phyloP scores from a whole-genome alignment of 345 rosid genomes.

The Brassica juncea region DNA sequence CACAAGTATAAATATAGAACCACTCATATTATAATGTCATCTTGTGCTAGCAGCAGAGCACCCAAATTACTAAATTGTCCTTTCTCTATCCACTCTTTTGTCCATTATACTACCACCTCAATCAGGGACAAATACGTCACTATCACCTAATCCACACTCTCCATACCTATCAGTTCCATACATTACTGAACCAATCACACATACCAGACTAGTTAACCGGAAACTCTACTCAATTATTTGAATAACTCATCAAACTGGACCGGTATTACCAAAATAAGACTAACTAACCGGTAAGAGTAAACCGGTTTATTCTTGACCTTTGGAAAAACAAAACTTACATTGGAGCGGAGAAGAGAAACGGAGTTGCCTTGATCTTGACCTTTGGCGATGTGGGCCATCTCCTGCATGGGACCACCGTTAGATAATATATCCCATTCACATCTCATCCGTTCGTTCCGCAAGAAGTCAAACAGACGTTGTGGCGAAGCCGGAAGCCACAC shows the following conservation, averaged over 20 bases:
- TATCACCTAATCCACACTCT: slow-evolving; percentile 30
- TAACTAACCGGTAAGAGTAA: background rate
- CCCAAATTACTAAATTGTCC: slow-evolving; percentile 48
- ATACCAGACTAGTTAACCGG: background rate
- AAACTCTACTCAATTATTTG: background rate
- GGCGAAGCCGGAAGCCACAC: slow-evolving; percentile 66
- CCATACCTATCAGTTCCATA: slow-evolving; percentile 5
- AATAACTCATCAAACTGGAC: background rate
- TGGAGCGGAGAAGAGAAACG: slow-evolving; percentile 62
- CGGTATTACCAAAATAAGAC: background rate
- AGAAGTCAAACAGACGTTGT: slow-evolving; percentile 58
- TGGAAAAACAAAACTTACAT: slow-evolving; percentile 35
- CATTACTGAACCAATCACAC: slow-evolving; percentile 28
- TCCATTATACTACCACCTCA: slow-evolving; percentile 28
- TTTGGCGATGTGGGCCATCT: slow-evolving; percentile 61
- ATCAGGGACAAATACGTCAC: slow-evolving; percentile 42
- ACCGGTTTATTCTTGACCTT: background rate
- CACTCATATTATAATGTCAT: slow-evolving; percentile 13
- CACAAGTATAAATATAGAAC: background rate
- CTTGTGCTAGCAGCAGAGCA: slow-evolving; percentile 8
- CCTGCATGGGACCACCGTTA: slow-evolving; percentile 66
- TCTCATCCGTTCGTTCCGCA: slow-evolving; percentile 56
- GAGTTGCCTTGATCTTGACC: slow-evolving; percentile 68
- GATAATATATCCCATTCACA: slow-evolving; percentile 70
- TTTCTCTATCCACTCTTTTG: slow-evolving; percentile 40